Evolutionary conservation across 2,329 filamentous ascomycete species (phyloP).

Genomic region (Aspergillus alliaceus): DNA sequence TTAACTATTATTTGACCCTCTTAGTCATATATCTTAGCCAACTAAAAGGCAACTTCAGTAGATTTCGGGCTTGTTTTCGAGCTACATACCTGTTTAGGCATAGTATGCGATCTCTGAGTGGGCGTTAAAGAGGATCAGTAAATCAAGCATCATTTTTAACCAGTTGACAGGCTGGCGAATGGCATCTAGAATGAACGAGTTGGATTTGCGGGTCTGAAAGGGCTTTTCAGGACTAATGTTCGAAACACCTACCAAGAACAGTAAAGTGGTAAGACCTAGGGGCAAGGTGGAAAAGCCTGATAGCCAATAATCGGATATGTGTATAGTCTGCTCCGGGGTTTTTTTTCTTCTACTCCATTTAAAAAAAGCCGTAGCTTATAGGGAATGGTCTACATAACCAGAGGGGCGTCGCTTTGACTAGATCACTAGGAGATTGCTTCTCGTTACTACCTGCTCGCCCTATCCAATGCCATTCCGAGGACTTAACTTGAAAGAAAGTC

Average conservation of each 20-base stretch:
- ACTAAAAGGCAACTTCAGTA: neutral
- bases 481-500: too few relatives aligned
- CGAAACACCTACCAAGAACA: neutral
- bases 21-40: neutral
- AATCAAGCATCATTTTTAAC: neutral
- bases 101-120: neutral
- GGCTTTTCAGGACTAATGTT: neutral
- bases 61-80: neutral
- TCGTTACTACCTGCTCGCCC: neutral
- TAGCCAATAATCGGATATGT: too few relatives aligned
- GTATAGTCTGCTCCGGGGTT: neutral
- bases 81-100: neutral
- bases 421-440: too few relatives aligned
- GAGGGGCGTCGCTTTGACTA: too few relatives aligned
- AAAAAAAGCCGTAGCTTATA: too few relatives aligned
- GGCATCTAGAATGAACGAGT: neutral
- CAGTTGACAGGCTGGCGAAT: too few relatives aligned
- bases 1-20: neutral
- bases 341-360: too few relatives aligned
- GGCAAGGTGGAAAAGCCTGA: neutral
- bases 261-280: too few relatives aligned
- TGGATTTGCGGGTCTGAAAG: neutral
- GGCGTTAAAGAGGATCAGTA: neutral
- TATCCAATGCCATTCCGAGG: neutral
- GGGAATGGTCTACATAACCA: too few relatives aligned